Evolutionary conservation across 1,139 yeast genomes (phyloP).

Genomic region (Debaryomyces nepalensis): DNA sequence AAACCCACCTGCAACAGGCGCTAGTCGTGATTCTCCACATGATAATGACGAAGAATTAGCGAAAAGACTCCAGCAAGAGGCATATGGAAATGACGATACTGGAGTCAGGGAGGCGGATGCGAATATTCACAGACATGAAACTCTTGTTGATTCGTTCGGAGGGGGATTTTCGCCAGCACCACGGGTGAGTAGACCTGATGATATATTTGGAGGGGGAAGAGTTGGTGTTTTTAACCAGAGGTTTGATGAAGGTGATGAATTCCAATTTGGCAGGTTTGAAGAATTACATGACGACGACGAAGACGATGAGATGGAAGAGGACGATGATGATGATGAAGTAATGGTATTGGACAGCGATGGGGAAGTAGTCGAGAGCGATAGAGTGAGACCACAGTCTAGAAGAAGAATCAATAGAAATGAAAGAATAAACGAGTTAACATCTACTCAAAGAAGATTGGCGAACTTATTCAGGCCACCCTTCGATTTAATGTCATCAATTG

Average conservation of each 20-base stretch:
- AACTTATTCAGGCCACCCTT: slow-evolving; percentile 90
- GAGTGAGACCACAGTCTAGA: slow-evolving; percentile 27
- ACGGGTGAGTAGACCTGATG: slow-evolving; percentile 31
- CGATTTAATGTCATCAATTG: slow-evolving; percentile 72
- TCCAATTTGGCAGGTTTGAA: slow-evolving; percentile 24
- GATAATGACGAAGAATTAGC: slow-evolving; percentile 63
- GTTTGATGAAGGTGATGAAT: slow-evolving; percentile 38
- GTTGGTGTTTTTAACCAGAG: slow-evolving; percentile 52
- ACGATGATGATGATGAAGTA: slow-evolving; percentile 28
- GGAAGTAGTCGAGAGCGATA: slow-evolving; percentile 27
- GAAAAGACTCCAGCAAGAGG: slow-evolving; percentile 65
- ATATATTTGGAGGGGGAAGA: slow-evolving; percentile 47
- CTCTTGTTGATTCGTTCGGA: slow-evolving; percentile 55
- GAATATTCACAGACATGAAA: slow-evolving; percentile 81
- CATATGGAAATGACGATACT: slow-evolving; percentile 45
- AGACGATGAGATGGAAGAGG: slow-evolving; percentile 28
- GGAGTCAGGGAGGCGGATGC: slow-evolving; percentile 68
- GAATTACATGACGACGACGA: slow-evolving; percentile 31
- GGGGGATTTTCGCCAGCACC: slow-evolving; percentile 17
- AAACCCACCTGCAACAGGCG: slow-evolving; percentile 29
- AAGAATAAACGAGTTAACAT: slow-evolving; percentile 46
- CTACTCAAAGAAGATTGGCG: slow-evolving; percentile 76
- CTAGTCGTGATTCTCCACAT: neutral
- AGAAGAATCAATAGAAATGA: slow-evolving; percentile 35
- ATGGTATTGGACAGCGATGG: slow-evolving; percentile 38